Percentiles rank a stretch among this genome's conserved stretches.
Conservation (phyloP, 345 rosid species). For the Arabidopsis arenosa region DNA sequence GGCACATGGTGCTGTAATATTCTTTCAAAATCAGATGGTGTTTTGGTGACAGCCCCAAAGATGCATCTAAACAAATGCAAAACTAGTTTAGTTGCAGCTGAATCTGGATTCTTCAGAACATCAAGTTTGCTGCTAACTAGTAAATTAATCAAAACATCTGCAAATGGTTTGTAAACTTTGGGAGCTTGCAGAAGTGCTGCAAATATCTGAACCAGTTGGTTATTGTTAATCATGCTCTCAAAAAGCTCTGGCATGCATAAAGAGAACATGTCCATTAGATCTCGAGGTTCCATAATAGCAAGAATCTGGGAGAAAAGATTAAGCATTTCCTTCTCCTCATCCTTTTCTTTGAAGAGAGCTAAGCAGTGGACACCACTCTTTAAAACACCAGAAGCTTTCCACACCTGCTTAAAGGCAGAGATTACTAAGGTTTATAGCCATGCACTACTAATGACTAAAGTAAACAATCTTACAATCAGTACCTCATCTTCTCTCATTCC, state of each 20-base stretch:
- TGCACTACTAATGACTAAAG: conserved; percentile 16
- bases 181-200: conserved; percentile 81
- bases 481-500: conserved; percentile 99
- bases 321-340: conserved; percentile 95
- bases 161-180: conserved; percentile 88
- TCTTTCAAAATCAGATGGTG: conserved; percentile 94
- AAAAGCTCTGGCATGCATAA: conserved; percentile 98
- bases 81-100: conserved; percentile 83
- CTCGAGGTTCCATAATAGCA: conserved; percentile 96
- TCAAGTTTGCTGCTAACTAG: conserved; percentile 92
- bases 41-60: conserved; percentile 90
- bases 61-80: conserved; percentile 92
- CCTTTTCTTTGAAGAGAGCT: conserved; percentile 97
- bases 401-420: conserved; percentile 60
- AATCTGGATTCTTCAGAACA: conserved; percentile 83
- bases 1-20: conserved; percentile 97
- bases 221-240: conserved; percentile 92
- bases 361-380: conserved; percentile 98
- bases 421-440: conserved; percentile 38
- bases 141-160: conserved; percentile 90
- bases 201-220: conserved; percentile 89
- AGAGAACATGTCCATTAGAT: conserved; percentile 98
- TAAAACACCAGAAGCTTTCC: conserved; percentile 97
- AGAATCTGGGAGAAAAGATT: conserved; percentile 88
- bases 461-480: conserved; percentile 31